A percentile compares a stretch with the other conserved stretches of the same genome.
Evolutionary conservation across 306 rosid genomes (phyloP).

Genomic region (Neltuma alba): DNA sequence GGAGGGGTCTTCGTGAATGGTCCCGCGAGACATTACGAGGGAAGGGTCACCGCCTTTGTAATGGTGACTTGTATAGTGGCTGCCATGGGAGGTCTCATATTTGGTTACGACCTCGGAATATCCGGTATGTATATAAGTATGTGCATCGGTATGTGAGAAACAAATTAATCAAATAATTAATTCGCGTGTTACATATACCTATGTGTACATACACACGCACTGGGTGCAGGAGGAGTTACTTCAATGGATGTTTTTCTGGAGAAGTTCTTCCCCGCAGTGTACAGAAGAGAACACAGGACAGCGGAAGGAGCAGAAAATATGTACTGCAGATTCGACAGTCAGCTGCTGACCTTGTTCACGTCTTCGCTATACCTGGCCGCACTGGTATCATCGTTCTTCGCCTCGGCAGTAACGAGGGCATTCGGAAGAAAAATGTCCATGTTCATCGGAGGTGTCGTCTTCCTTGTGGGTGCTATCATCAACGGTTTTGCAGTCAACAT

Average conservation of each 20-base stretch:
- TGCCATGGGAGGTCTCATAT: conserved; percentile 58
- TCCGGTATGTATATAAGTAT: neutral
- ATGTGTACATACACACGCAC: neutral
- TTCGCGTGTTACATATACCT: too few species aligned
- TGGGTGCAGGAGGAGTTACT: conserved; percentile 45
- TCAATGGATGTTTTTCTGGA: conserved; percentile 42
- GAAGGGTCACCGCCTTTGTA: conserved; percentile 3
- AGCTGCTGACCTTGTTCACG: conserved; percentile 38
- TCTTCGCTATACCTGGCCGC: conserved; percentile 55
- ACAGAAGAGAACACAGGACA: neutral
- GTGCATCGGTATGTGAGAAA: neutral
- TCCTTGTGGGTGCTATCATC: conserved; percentile 39
- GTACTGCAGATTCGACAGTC: conserved; percentile 45
- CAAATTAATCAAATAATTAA: neutral
- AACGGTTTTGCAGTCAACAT: conserved; percentile 25
- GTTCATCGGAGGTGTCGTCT: conserved; percentile 35
- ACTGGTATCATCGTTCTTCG: conserved; percentile 44
- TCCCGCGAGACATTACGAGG: neutral
- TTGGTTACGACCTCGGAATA: conserved; percentile 55
- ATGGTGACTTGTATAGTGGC: conserved; percentile 47
- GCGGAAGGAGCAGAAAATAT: neutral
- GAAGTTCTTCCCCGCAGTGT: conserved; percentile 38
- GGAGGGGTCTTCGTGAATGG: neutral
- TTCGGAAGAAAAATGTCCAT: conserved; percentile 49
- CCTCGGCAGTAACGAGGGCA: conserved; percentile 41